Conservation (phyloP, 768 basidiomycete species). For the Roridomyces roridus region DNA sequence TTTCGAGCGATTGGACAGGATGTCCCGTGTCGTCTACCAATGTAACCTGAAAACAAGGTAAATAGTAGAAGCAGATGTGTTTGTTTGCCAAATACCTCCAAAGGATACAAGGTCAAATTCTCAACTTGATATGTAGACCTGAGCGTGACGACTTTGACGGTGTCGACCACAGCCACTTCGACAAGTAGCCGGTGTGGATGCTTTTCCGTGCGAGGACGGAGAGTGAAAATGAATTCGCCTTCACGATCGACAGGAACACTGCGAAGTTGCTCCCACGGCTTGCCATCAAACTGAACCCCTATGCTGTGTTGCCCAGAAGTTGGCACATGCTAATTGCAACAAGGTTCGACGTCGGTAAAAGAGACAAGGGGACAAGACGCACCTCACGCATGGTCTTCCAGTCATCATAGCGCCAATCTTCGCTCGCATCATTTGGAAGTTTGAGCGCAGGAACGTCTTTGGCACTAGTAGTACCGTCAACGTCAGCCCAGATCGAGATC, state of each 20-base stretch:
- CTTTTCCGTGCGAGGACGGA: constrained; percentile 81
- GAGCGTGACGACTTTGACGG: constrained; percentile 93
- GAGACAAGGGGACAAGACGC: constrained; percentile 20
- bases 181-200: constrained; percentile 84
- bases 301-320: constrained; percentile 83
- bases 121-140: constrained; percentile 92
- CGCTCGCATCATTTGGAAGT: constrained; percentile 73
- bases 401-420: constrained; percentile 98
- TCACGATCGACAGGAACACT: constrained; percentile 92
- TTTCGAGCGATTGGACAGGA: constrained; percentile 80
- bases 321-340: constrained; percentile 57
- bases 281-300: constrained; percentile 82
- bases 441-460: constrained; percentile 60
- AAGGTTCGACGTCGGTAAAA: constrained; percentile 5
- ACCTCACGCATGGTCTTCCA: constrained; percentile 95
- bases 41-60: constrained; percentile 50
- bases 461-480: constrained; percentile 55
- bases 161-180: constrained; percentile 88
- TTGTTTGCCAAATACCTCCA: constrained; percentile 53
- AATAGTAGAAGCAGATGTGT: too few relatives aligned
- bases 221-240: constrained; percentile 86
- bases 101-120: constrained; percentile 89
- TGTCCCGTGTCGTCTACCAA: constrained; percentile 87
- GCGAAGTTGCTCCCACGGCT: constrained; percentile 88
- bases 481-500: constrained; percentile 85